A percentile compares a stretch with the other conserved stretches of the same genome.
These are phyloP conservation scores for Xylaria sp. DNA, from an alignment of 2,329 filamentous ascomycete genomes.

Conservation along the genomic window DNA sequence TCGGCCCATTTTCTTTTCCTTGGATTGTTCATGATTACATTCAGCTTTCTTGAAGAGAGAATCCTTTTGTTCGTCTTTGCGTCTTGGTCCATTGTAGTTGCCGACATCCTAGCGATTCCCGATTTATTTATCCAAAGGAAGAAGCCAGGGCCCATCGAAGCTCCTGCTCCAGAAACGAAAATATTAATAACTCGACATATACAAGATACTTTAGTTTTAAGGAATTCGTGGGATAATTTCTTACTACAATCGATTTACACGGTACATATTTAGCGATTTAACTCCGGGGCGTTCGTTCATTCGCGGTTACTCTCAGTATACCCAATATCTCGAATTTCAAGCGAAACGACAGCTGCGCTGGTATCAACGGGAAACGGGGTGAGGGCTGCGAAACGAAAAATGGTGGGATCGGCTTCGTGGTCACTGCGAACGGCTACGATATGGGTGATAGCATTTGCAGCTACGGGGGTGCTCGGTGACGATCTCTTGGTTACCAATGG, in stretches of 20 bases:
- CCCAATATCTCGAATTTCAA: constrained; percentile 5
- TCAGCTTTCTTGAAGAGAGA: constrained; percentile 40
- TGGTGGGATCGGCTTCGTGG: constrained; percentile 48
- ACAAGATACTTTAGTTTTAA: constrained; percentile 15
- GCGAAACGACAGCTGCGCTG: neutral
- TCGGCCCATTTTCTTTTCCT: constrained; percentile 56
- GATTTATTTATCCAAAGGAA: constrained; percentile 32
- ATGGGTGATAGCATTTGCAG: constrained; percentile 53
- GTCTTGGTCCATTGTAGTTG: constrained; percentile 38
- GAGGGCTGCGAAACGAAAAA: constrained; percentile 30
- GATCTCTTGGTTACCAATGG: constrained; percentile 84
- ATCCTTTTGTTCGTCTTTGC: constrained; percentile 36
- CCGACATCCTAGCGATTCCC: constrained; percentile 26
- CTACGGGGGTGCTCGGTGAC: constrained; percentile 65
- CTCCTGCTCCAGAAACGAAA: constrained; percentile 19
- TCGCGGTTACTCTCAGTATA: constrained; percentile 26
- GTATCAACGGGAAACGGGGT: constrained; percentile 4
- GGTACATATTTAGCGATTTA: constrained; percentile 38
- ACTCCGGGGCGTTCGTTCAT: constrained; percentile 34
- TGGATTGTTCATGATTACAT: constrained; percentile 36
- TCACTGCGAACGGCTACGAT: constrained; percentile 48
- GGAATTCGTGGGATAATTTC: constrained; percentile 9
- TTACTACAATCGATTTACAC: constrained; percentile 37
- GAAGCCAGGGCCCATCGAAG: constrained; percentile 17
- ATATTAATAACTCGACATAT: constrained; percentile 21